Base-by-base conservation (phyloP, 1,139 yeast species). In the Lipomyces yarrowii region DNA sequence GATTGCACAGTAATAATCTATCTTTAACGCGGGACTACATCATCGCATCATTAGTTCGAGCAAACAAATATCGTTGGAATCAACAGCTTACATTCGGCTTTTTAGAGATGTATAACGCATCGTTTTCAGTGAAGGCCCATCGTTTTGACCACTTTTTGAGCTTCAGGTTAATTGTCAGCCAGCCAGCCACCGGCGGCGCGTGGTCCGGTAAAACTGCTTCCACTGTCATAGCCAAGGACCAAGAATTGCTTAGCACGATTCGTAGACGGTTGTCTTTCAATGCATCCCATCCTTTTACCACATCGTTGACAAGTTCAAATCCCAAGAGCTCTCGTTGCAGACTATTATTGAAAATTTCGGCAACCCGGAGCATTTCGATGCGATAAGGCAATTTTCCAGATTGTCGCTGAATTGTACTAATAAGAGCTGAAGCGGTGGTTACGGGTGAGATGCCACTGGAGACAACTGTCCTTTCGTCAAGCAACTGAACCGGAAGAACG, bases 141-240 rank as follows among this genome's bases (percentile, higher is more conserved):
- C 65, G 58, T 39, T 62, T 62, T 15, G 60, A 52, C 67, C 67
- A 64, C 42, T 64, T 61, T 3, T 57, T 32, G 1, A 53, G 32
- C 42, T 64, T 64, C 18, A 35, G 52, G 21, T 48, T 55, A 4
- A 64, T 46, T 30, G 55, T 21, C 48, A 64, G 23, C 59, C 57
- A 62, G 26, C 67, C 67, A 5, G 62, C 51, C 11, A 59, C 57
- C n/a, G 67, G 64, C 4, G 67, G 60, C 8, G 54, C 56, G 52
- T 32, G 54, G 30, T 53, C 60, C 15, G 59, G 57, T 18, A 56
- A 52, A 37, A 55, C 52, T 1, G 64, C 35, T 18, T 61, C 64
- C 33, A 55, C 33, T 13, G 58, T n/a, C 51, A 26, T 48, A 3
- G 59, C 53, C 21, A 57, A 35, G 18, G 57, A 26, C 13, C 56